These are phyloP conservation scores for Fraxinus latifolia DNA, from an alignment of 305 asterid species.

Conservation along the genomic window DNA sequence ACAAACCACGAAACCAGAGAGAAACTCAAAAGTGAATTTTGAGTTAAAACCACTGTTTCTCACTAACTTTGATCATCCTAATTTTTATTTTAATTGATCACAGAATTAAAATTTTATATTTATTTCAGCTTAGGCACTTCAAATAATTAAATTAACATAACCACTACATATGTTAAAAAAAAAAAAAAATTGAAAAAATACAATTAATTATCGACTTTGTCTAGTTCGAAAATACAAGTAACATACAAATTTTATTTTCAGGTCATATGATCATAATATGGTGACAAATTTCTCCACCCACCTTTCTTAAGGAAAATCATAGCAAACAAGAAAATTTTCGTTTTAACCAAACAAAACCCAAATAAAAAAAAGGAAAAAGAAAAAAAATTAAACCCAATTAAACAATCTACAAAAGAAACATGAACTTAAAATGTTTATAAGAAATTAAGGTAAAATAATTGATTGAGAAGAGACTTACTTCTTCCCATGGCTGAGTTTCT, in stretches of 20 bases:
- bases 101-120: not conserved
- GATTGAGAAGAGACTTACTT: not conserved
- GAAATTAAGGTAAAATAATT: not conserved
- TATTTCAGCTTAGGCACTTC: not conserved
- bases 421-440: not conserved
- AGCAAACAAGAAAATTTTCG: not conserved
- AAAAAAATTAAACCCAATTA: not conserved
- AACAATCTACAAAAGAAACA: not conserved
- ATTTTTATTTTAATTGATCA: not conserved
- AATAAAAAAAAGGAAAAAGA: not conserved
- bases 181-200: too few species aligned
- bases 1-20: not conserved
- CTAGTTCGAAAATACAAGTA: not conserved
- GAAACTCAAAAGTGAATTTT: not conserved
- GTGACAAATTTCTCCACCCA: not conserved
- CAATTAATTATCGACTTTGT: too few species aligned
- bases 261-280: not conserved
- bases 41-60: not conserved
- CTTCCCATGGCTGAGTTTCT: slow-evolving; percentile 17
- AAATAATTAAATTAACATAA: not conserved
- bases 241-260: not conserved
- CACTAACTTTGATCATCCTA: not conserved
- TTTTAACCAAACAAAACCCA: not conserved
- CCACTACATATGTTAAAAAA: not conserved
- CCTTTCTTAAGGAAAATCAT: not conserved